phyloP scores from a whole-genome alignment of 1,284 basidiomycete species.

The Pseudozyma sp. region DNA sequence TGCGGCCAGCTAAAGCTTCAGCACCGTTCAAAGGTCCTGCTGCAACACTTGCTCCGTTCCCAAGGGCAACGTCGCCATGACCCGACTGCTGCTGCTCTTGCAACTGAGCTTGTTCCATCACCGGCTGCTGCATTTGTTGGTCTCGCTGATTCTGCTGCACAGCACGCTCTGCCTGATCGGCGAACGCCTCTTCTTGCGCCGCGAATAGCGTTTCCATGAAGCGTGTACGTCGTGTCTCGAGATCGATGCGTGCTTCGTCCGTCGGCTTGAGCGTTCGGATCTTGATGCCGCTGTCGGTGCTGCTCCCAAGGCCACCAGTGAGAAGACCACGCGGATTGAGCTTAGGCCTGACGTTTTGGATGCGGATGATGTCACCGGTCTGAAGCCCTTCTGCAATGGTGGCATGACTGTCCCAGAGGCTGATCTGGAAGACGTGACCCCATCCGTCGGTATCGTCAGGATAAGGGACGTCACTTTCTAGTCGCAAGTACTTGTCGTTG shows the following conservation, averaged over 20 bases:
- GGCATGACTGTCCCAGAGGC: slow-evolving; percentile 57
- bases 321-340: slow-evolving; percentile 48
- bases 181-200: slow-evolving; percentile 31
- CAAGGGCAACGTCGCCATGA: neutral
- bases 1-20: neutral
- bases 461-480: slow-evolving; percentile 27
- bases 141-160: slow-evolving; percentile 4
- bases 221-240: slow-evolving; percentile 26
- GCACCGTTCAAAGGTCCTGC: neutral
- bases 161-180: slow-evolving; percentile 26
- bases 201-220: slow-evolving; percentile 29
- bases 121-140: slow-evolving; percentile 6
- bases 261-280: slow-evolving; percentile 43
- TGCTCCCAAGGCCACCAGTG: slow-evolving; percentile 51
- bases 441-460: slow-evolving; percentile 43
- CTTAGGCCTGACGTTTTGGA: slow-evolving; percentile 54
- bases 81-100: neutral
- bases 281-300: slow-evolving; percentile 47
- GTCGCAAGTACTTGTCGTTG: slow-evolving; percentile 48
- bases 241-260: slow-evolving; percentile 31
- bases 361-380: slow-evolving; percentile 55
- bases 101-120: slow-evolving; percentile 7
- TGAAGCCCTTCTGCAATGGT: slow-evolving; percentile 47
- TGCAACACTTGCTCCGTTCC: neutral
- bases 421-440: slow-evolving; percentile 58